Conservation (phyloP, 306 rosid genomes). For the Geum urbanum region DNA sequence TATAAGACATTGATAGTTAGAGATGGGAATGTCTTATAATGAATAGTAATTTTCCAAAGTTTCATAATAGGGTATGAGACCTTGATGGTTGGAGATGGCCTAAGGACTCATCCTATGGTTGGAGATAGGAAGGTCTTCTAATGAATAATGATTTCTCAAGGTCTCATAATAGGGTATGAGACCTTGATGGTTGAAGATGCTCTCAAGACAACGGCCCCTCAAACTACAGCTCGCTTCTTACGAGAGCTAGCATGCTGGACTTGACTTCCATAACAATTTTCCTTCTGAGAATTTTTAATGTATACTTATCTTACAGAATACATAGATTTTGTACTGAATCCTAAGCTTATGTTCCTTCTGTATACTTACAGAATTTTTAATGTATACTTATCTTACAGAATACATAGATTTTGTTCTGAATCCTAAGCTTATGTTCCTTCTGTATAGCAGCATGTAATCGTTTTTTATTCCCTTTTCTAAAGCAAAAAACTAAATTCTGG, state of each 20-base stretch:
- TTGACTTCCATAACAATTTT: not conserved
- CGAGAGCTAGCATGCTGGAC: not conserved
- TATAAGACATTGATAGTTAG: too few species aligned
- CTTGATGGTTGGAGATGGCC: too few species aligned
- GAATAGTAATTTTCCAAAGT: too few species aligned
- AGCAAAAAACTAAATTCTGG: too few species aligned
- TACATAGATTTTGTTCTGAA: not conserved
- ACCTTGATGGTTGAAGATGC: not conserved
- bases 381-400: not conserved
- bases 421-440: not conserved
- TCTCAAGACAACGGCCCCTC: not conserved
- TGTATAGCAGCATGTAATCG: too few species aligned
- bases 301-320: not conserved
- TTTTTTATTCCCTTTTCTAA: too few species aligned
- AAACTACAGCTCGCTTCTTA: not conserved
- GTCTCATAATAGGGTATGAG: too few species aligned
- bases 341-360: not conserved
- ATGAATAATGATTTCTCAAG: too few species aligned
- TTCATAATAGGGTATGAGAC: too few species aligned
- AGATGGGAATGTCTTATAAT: too few species aligned
- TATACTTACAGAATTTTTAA: not conserved
- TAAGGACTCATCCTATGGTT: too few species aligned
- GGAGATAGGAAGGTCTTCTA: too few species aligned
- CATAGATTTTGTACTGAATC: not conserved
- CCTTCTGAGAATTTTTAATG: not conserved